These are phyloP conservation scores for Pestalotiopsis sp. DNA, from an alignment of 2,329 filamentous ascomycete species.

Conservation along the genomic window DNA sequence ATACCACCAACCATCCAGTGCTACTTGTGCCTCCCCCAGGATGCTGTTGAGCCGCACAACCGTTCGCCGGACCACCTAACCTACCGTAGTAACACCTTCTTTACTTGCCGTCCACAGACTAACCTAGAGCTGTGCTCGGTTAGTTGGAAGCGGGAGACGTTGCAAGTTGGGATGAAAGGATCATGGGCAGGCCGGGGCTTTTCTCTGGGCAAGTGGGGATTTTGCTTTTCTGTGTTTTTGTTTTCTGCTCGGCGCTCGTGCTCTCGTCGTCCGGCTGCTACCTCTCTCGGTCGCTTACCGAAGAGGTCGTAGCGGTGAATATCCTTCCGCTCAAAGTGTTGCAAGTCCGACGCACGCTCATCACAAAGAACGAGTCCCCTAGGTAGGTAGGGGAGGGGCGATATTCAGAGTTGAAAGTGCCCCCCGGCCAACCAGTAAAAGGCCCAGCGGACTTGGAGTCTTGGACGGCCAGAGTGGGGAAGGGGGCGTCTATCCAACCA, in stretches of 20 bases:
- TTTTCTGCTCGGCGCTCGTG: not conserved
- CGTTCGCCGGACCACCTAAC: not conserved
- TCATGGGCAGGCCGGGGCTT: not conserved
- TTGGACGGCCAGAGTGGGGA: no score
- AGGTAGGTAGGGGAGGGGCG: not conserved
- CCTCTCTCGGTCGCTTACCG: not conserved
- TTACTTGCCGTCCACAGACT: not conserved
- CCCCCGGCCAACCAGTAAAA: not conserved
- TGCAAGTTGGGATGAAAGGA: constrained; percentile 11
- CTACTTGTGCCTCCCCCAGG: not conserved
- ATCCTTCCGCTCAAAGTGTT: not conserved
- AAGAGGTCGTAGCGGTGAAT: constrained; percentile 8
- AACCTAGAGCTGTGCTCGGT: not conserved
- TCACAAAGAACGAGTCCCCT: not conserved
- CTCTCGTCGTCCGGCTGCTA: not conserved
- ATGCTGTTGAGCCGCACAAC: not conserved
- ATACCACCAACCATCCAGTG: not conserved
- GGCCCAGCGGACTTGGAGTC: not conserved
- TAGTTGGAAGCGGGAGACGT: not conserved
- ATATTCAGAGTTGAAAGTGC: not conserved
- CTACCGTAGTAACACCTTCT: not conserved
- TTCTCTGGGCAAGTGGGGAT: not conserved
- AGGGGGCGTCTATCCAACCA: not conserved
- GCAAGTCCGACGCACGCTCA: not conserved
- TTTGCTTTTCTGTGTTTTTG: not conserved